Percentiles rank a stretch among this genome's conserved stretches.
Conservation (phyloP, 2,329 filamentous ascomycete genomes). For the Zymoseptoria passerinii region DNA sequence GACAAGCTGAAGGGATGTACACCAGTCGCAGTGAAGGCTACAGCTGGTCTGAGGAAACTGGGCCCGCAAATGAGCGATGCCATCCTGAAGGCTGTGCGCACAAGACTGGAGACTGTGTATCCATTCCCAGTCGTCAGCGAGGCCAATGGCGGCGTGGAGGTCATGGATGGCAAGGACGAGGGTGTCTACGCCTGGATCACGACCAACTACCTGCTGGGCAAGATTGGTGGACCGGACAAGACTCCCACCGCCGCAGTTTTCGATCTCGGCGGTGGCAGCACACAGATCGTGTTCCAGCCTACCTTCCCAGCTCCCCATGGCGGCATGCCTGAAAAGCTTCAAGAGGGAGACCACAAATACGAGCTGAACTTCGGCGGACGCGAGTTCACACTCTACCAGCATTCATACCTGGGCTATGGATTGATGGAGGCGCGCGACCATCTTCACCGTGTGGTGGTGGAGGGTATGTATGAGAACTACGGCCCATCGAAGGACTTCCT, state of each 20-base stretch:
- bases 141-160: conserved; percentile 78
- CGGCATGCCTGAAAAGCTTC: conserved; percentile 77
- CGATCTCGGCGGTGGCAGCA: conserved; percentile 89
- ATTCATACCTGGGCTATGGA: conserved; percentile 94
- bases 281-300: conserved; percentile 97
- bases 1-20: conserved; percentile 85
- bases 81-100: conserved; percentile 78
- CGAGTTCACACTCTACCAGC: conserved; percentile 89
- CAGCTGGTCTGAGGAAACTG: conserved; percentile 82
- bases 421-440: conserved; percentile 90
- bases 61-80: conserved; percentile 71
- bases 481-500: conserved; percentile 56
- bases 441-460: conserved; percentile 67
- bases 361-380: conserved; percentile 81
- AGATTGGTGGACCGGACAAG: conserved; percentile 88
- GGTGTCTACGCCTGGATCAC: conserved; percentile 99
- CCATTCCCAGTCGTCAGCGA: conserved; percentile 89
- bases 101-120: conserved; percentile 76
- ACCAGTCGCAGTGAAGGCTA: conserved; percentile 95
- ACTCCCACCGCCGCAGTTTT: conserved; percentile 89
- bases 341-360: conserved; percentile 93
- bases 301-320: conserved; percentile 70
- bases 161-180: conserved; percentile 97
- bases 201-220: conserved; percentile 94
- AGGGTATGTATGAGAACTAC: conserved; percentile 58